phyloP scores from a whole-genome alignment of 345 rosid genomes.

The Laguncularia racemosa region DNA sequence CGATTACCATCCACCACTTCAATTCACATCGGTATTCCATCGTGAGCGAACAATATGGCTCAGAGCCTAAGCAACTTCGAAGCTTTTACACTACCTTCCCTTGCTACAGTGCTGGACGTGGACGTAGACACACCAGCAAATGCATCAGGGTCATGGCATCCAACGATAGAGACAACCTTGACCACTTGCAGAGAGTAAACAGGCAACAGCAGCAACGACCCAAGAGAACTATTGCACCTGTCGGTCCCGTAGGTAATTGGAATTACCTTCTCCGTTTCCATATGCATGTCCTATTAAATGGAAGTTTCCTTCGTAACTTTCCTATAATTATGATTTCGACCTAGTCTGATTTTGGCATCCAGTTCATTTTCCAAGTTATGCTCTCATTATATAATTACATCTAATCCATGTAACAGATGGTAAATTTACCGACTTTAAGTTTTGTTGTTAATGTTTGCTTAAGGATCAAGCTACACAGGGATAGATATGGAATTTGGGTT shows the following conservation, averaged over 20 bases:
- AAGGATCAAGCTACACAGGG: too few relatives aligned
- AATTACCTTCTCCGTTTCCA: too few relatives aligned
- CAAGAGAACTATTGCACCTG: conserved; percentile 31
- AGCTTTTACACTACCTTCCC: conserved; percentile 6
- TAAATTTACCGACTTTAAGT: too few relatives aligned
- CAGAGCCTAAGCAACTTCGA: conserved; percentile 2
- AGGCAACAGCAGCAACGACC: conserved; percentile 16
- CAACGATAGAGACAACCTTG: conserved; percentile 33
- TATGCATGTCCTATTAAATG: too few relatives aligned
- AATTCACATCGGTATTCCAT: not conserved
- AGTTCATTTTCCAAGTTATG: too few relatives aligned
- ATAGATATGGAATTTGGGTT: too few relatives aligned
- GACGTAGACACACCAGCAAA: not conserved
- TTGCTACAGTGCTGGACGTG: not conserved
- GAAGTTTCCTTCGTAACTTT: too few relatives aligned
- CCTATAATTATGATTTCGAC: too few relatives aligned
- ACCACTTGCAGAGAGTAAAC: conserved; percentile 36
- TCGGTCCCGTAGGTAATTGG: conserved; percentile 31
- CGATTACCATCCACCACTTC: not conserved
- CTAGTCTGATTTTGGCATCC: too few relatives aligned
- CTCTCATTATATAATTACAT: too few relatives aligned
- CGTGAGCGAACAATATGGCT: not conserved
- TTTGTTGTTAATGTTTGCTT: too few relatives aligned
- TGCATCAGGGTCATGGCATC: conserved; percentile 21
- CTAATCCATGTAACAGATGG: too few relatives aligned